Evolutionary conservation across 2,329 filamentous ascomycete genomes (phyloP), one percentile per base, ranked within the genome.

Genomic region (Sphaerulina populicola): DNA sequence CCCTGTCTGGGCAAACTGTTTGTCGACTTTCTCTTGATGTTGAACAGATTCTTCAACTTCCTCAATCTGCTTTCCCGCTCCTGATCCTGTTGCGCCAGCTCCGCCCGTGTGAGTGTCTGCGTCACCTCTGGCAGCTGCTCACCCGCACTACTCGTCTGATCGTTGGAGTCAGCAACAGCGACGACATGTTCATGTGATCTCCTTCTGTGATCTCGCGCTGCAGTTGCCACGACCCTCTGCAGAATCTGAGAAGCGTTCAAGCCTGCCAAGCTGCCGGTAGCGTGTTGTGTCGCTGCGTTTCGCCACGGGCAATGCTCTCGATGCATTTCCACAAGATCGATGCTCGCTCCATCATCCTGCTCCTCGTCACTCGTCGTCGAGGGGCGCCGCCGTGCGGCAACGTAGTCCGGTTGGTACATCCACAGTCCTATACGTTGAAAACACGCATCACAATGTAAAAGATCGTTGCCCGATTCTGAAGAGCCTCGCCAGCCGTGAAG

Each of bases 381-480:
- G 6, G 56, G 51, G 15, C 52, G 56, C 10, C 46, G 38, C 4
- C 46, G 46, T 3, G 27, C 38, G 11, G 37, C 38, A 4, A 48
- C 11, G 53, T 68, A 67, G 36, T 77, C 61, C 80, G 79, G 68
- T 83, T 89, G 67, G 67, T 94, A 97, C 74, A 98, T 85, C 93
- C 93, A 98, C 2, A 98, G 75, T 0, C 93, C 93, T 0, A 97
- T 75, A 1, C 90, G 82, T 53, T 93, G 82, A 63, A 94, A 86
- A 66, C 93, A 98, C 15, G 88, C 86, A 52, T 84, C 78, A 68
- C 93, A 98, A 4, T 82, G 82, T 5, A 86, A 83, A 12, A 91
- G 79, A 54, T 88, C 85, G 37, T 83, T 81, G 18, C 85, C 79
- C 1, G 80, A 71, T 49, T 64, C 82, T 68, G 62, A 81, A 70